These are phyloP conservation scores for Pichia thaimueangensis DNA, from an alignment of 805 yeast species.

Conservation along the genomic window DNA sequence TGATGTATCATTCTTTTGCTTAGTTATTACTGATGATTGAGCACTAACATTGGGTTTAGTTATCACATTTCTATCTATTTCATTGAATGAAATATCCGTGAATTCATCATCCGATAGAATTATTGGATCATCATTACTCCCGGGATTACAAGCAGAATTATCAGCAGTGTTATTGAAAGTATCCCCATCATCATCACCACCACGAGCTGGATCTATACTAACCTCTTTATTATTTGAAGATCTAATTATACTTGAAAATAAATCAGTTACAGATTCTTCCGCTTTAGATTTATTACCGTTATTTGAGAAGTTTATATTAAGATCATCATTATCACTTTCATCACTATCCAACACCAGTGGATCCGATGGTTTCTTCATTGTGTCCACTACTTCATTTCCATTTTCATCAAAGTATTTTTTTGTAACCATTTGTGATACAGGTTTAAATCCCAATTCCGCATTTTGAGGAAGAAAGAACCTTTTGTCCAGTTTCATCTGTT, in stretches of 20 bases:
- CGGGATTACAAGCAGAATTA: not conserved
- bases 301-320: not conserved
- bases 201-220: conserved; percentile 2
- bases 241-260: not conserved
- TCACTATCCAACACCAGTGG: conserved; percentile 4
- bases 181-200: conserved; percentile 2
- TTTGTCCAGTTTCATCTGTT: conserved; percentile 27
- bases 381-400: not conserved
- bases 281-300: not conserved
- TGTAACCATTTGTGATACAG: conserved; percentile 33
- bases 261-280: conserved; percentile 2
- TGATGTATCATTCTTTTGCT: too few species aligned
- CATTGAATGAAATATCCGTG: conserved; percentile 9
- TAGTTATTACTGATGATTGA: not conserved
- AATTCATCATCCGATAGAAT: conserved; percentile 6
- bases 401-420: not conserved
- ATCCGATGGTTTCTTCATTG: not conserved
- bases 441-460: conserved; percentile 57
- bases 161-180: not conserved
- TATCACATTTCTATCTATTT: conserved; percentile 4
- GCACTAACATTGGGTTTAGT: too few species aligned
- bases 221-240: not conserved
- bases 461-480: conserved; percentile 69
- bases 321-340: conserved; percentile 9
- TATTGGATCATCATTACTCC: not conserved